Evolutionary conservation across 2,329 filamentous ascomycete species (phyloP), one percentile per base, ranked within the genome.

Genomic region (Claviceps digitariae): DNA sequence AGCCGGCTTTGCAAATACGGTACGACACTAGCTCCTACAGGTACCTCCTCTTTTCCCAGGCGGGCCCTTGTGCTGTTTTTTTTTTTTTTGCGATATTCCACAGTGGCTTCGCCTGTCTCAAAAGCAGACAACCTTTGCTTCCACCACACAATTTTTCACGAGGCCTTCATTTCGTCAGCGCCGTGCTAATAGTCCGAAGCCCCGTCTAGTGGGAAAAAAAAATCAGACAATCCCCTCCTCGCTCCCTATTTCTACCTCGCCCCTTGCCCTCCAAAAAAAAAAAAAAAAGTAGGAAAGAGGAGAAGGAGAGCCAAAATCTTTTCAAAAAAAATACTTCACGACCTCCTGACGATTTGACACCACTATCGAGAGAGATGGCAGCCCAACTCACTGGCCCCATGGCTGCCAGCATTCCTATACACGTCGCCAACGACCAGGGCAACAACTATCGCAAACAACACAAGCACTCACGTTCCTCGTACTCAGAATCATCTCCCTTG

Each of bases 401-500:
- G 60, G 61, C 66, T 57, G 62, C 64, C 58, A 67, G 61, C 60
- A 66, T 69, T 56, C 68, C 68, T 52, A 69, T 70, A 48, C 66
- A 64, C 61, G 62, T 69, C 57, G 60, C 62, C 54, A 63, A 62
- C 61, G 66, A 70, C 55, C 66, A 68, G 57, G 58, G 61, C 56
- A 65, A 62, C 55, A 64, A 60, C 53, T 61, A 66, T 54, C 66
- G 65, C 59, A 71, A 67, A 61, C 72, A 75, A 56, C 78, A 82
- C 66, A 82, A 82, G 59, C 78, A 82, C 64, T 80, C 78, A 44
- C 72, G 78, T 56, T 82, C 78, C 25, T 82, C 78, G 15, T 82
- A 82, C 64, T 79, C 78, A 27, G 78, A 82, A 53, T 68, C 72
- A n/a, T 81, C 78, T 9, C 75, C 78, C 10, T 70, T 81, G 50